These are phyloP conservation scores for Bonia amplexicaulis DNA, from an alignment of 176 grass and related monocot species.

Conservation along the genomic window DNA sequence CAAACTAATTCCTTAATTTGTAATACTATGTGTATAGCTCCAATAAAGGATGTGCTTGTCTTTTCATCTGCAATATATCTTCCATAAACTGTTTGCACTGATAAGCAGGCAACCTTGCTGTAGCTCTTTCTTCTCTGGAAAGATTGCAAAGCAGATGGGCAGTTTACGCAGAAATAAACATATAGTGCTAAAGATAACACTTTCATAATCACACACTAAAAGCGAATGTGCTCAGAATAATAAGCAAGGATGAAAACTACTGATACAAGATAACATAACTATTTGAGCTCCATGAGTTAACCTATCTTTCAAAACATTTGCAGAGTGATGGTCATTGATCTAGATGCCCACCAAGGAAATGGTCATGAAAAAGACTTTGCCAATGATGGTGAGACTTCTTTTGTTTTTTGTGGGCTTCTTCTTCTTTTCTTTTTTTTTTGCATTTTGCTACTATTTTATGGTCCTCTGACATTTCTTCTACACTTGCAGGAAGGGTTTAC, in stretches of 20 bases:
- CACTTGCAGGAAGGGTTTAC: constrained; percentile 47
- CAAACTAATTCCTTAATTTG: too few relatives aligned
- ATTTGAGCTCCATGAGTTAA: neutral
- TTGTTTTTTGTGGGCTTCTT: neutral
- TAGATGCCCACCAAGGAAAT: constrained; percentile 76
- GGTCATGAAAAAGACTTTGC: constrained; percentile 59
- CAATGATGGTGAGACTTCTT: constrained; percentile 28
- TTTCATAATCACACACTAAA: neutral
- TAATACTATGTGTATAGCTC: too few relatives aligned
- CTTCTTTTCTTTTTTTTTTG: neutral
- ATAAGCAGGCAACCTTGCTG: neutral
- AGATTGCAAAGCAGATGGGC: neutral
- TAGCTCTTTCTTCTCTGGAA: neutral
- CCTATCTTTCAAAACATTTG: neutral
- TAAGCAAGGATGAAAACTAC: neutral
- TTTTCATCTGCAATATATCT: neutral
- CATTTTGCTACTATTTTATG: neutral
- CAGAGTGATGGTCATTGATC: constrained; percentile 73
- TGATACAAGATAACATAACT: neutral
- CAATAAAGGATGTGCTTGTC: too few relatives aligned
- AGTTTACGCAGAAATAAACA: neutral
- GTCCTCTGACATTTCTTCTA: neutral
- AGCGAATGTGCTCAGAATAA: neutral
- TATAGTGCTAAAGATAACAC: neutral
- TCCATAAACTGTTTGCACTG: neutral